Percentiles rank a stretch among this genome's conserved stretches.
phyloP scores from a whole-genome alignment of 2,329 filamentous ascomycete species.

The Sphaerulina vaccinii region DNA sequence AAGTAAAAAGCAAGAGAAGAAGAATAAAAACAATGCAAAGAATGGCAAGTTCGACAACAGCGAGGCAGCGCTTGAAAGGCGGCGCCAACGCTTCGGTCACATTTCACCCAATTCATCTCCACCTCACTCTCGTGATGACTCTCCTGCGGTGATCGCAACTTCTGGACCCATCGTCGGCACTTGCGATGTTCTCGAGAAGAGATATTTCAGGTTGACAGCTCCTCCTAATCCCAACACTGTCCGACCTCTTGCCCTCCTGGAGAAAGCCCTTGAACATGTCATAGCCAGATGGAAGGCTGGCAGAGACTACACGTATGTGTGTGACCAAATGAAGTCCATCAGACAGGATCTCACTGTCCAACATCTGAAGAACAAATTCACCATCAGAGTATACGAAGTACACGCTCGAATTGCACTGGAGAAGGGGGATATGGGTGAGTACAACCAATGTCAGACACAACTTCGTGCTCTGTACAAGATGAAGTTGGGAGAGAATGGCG shows the following conservation, averaged over 20 bases:
- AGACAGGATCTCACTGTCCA: conserved; percentile 98
- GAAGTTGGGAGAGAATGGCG: conserved; percentile 73
- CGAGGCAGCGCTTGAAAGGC: conserved; percentile 80
- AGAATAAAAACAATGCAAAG: conserved; percentile 43
- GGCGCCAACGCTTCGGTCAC: conserved; percentile 74
- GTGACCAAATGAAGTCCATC: conserved; percentile 98
- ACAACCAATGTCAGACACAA: conserved; percentile 99
- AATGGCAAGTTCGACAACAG: conserved; percentile 48
- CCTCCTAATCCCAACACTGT: conserved; percentile 86
- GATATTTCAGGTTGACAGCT: conserved; percentile 88
- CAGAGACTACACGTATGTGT: conserved; percentile 94
- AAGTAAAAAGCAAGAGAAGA: conserved; percentile 50
- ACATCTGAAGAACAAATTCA: conserved; percentile 94
- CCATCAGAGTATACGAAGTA: conserved; percentile 93
- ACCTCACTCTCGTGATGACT: conserved; percentile 45
- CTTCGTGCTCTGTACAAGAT: conserved; percentile 85
- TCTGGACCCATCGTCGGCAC: conserved; percentile 78
- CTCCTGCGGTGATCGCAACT: conserved; percentile 46
- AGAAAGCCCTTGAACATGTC: conserved; percentile 80
- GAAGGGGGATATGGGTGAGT: conserved; percentile 99
- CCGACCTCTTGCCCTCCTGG: conserved; percentile 75
- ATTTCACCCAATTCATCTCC: conserved; percentile 55
- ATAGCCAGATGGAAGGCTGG: conserved; percentile 95
- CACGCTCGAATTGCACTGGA: conserved; percentile 96
- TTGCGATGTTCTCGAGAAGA: conserved; percentile 82